Evolutionary conservation across 495 filamentous ascomycete genomes (phyloP).

Genomic region (Neohortaea acidophila): DNA sequence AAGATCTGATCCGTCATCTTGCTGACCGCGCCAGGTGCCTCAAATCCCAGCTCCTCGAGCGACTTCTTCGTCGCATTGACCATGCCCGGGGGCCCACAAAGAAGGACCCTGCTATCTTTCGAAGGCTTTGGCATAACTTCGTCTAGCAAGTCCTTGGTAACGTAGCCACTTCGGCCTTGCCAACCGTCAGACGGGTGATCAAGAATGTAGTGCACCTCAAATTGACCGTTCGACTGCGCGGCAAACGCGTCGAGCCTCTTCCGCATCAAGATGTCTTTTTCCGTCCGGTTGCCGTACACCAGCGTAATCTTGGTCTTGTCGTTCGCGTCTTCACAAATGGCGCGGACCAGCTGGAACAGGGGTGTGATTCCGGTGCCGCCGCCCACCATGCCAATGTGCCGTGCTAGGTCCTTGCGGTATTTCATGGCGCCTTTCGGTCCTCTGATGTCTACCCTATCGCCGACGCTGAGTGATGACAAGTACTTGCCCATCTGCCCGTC

Average conservation of each 20-base stretch:
- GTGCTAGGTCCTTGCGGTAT: neutral
- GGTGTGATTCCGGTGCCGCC: slow-evolving; percentile 43
- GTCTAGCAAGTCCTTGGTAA: slow-evolving; percentile 24
- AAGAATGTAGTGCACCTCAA: slow-evolving; percentile 35
- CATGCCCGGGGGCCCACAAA: slow-evolving; percentile 32
- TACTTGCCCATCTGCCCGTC: neutral
- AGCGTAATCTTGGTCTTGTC: slow-evolving; percentile 35
- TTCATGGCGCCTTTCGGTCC: neutral
- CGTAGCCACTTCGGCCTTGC: slow-evolving; percentile 23
- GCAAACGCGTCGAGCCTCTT: slow-evolving; percentile 34
- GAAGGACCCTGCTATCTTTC: slow-evolving; percentile 22
- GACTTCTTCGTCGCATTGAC: slow-evolving; percentile 29
- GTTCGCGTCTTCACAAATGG: slow-evolving; percentile 35
- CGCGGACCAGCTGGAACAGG: slow-evolving; percentile 38
- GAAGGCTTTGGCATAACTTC: slow-evolving; percentile 8
- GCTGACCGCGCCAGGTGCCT: slow-evolving; percentile 24
- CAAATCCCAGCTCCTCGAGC: slow-evolving; percentile 25
- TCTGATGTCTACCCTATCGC: neutral
- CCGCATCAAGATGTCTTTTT: slow-evolving; percentile 12
- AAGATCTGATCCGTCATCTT: slow-evolving; percentile 32
- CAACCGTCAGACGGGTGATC: slow-evolving; percentile 25
- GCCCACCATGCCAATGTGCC: slow-evolving; percentile 32
- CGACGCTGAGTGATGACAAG: neutral
- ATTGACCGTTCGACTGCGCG: slow-evolving; percentile 26
- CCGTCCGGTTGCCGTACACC: slow-evolving; percentile 26